These are phyloP conservation scores for Penicillium coprophilum DNA, from an alignment of 495 filamentous ascomycete species.

Conservation along the genomic window DNA sequence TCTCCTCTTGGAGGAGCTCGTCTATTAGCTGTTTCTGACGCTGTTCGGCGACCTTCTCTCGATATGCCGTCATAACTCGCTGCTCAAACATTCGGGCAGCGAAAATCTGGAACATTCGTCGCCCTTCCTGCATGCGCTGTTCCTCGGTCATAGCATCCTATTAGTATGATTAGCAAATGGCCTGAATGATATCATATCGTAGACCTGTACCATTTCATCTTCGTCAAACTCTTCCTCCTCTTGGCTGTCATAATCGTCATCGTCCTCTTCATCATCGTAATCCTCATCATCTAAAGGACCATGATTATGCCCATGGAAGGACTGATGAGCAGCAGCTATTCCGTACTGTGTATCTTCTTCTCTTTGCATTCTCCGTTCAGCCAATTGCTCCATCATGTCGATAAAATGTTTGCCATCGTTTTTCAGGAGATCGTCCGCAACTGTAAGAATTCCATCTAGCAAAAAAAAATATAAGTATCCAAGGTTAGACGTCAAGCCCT, in stretches of 20 bases:
- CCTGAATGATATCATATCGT: conserved; percentile 16
- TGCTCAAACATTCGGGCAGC: conserved; percentile 99
- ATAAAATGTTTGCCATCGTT: conserved; percentile 99
- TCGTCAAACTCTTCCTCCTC: conserved; percentile 86
- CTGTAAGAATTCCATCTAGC: conserved; percentile 93
- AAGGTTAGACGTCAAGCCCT: conserved; percentile 10
- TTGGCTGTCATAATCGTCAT: conserved; percentile 85
- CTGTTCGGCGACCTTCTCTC: conserved; percentile 92
- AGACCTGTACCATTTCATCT: conserved; percentile 68
- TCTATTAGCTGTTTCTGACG: conserved; percentile 88
- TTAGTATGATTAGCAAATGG: not conserved
- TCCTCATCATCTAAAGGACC: conserved; percentile 71
- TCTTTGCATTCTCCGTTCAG: conserved; percentile 93
- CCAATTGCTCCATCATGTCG: conserved; percentile 99
- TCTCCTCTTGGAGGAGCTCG: conserved; percentile 82
- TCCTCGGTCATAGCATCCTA: conserved; percentile 97
- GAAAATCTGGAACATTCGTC: conserved; percentile 99
- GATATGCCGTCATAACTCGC: conserved; percentile 92
- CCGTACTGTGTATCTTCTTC: conserved; percentile 85
- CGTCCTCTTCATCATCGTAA: conserved; percentile 69
- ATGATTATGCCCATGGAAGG: conserved; percentile 64
- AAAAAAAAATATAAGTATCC: conserved; percentile 23
- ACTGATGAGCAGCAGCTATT: conserved; percentile 57
- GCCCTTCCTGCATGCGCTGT: conserved; percentile 97
- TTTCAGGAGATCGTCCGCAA: conserved; percentile 96